A percentile compares a stretch with the other conserved stretches of the same genome.
Conservation (phyloP, 768 basidiomycete species). For the Serpula lacrymans region DNA sequence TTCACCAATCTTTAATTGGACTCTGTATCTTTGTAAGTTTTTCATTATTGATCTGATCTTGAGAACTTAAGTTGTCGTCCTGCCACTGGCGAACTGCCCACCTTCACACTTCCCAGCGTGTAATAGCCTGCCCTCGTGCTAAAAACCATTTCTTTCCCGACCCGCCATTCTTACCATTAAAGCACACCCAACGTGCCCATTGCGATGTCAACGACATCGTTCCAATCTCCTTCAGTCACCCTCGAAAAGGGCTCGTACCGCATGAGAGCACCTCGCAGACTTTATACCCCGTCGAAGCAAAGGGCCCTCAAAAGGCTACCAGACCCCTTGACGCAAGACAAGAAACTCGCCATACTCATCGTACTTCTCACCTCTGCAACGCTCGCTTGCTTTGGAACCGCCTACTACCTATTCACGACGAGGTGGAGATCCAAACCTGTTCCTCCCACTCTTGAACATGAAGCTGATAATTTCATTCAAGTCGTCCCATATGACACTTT, state of each 20-base stretch:
- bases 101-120: too few relatives aligned
- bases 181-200: too few relatives aligned
- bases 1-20: too few relatives aligned
- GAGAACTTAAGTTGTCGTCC: too few relatives aligned
- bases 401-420: slow-evolving; percentile 62
- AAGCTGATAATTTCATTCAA: slow-evolving; percentile 29
- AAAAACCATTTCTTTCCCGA: too few relatives aligned
- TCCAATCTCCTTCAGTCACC: slow-evolving; percentile 59
- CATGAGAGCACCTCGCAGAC: slow-evolving; percentile 45
- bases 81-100: too few relatives aligned
- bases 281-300: slow-evolving; percentile 16
- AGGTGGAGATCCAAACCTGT: slow-evolving; percentile 45
- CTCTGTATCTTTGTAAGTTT: too few relatives aligned
- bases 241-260: slow-evolving; percentile 66
- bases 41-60: too few relatives aligned
- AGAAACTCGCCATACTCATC: slow-evolving; percentile 41
- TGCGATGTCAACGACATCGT: slow-evolving; percentile 15
- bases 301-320: slow-evolving; percentile 13
- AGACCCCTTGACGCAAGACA: too few relatives aligned
- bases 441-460: slow-evolving; percentile 13
- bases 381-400: slow-evolving; percentile 51
- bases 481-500: slow-evolving; percentile 27
- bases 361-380: slow-evolving; percentile 45
- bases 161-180: too few relatives aligned
- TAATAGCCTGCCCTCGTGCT: too few relatives aligned